Percentiles rank a stretch among this genome's conserved stretches.
Conservation (phyloP, 805 yeast species). For the Helenozyma rhizophorensis region DNA sequence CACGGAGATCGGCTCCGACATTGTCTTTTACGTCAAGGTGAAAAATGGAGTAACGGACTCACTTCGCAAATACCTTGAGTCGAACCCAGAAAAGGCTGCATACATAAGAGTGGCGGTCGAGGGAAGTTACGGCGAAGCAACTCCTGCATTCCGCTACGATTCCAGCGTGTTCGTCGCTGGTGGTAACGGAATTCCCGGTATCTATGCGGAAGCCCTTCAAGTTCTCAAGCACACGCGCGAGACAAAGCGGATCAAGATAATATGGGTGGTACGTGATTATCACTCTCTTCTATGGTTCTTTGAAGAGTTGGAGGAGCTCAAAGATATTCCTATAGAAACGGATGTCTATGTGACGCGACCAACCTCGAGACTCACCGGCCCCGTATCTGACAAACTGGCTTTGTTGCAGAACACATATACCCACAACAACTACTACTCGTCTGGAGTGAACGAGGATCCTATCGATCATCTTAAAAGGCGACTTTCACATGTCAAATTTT, state of each 20-base stretch:
- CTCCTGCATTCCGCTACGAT: conserved; percentile 26
- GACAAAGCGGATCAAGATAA: conserved; percentile 32
- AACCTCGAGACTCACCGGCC: neutral
- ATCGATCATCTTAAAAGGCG: conserved; percentile 3
- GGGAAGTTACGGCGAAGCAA: conserved; percentile 35
- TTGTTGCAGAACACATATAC: conserved; percentile 10
- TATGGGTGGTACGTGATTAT: conserved; percentile 61
- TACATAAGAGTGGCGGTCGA: conserved; percentile 32
- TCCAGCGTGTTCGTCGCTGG: conserved; percentile 35
- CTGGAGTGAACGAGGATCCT: conserved; percentile 1
- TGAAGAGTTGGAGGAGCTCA: conserved; percentile 36
- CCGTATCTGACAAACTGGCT: conserved; percentile 6
- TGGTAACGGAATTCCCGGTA: conserved; percentile 41
- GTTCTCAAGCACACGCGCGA: conserved; percentile 1
- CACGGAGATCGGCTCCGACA: conserved; percentile 14
- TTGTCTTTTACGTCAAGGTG: conserved; percentile 27
- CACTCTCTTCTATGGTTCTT: conserved; percentile 47
- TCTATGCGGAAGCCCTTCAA: conserved; percentile 29
- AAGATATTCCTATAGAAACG: conserved; percentile 24
- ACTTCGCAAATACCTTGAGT: conserved; percentile 17
- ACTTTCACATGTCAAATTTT: conserved; percentile 9
- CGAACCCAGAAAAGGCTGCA: conserved; percentile 13
- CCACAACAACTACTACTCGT: conserved; percentile 3
- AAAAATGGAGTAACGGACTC: conserved; percentile 30
- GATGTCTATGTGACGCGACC: conserved; percentile 12